phyloP scores from a whole-genome alignment of 805 yeast species.

The Clavispora phyllophila region DNA sequence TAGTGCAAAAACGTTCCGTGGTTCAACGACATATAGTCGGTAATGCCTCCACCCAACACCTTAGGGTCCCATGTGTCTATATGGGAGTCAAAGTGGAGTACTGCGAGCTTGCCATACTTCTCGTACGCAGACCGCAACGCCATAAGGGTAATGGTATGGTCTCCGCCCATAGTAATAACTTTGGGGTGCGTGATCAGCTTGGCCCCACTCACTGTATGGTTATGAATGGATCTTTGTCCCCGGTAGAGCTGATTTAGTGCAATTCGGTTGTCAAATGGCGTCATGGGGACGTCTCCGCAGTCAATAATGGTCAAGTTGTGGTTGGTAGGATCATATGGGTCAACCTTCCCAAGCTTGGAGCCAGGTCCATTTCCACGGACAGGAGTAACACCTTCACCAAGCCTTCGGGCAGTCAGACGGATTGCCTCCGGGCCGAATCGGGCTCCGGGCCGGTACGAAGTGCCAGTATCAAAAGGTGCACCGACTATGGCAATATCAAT shows the following conservation, averaged over 20 bases:
- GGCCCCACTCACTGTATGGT: slow-evolving; percentile 19
- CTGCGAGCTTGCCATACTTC: slow-evolving; percentile 41
- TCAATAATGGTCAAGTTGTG: slow-evolving; percentile 41
- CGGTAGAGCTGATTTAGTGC: slow-evolving; percentile 62
- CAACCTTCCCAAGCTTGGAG: slow-evolving; percentile 34
- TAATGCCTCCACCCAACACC: slow-evolving; percentile 57
- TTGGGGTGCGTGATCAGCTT: slow-evolving; percentile 27
- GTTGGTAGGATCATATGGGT: slow-evolving; percentile 46
- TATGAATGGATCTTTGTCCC: slow-evolving; percentile 46
- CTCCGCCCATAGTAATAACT: slow-evolving; percentile 56
- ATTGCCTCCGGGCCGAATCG: slow-evolving; percentile 55
- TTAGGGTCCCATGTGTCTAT: slow-evolving; percentile 68
- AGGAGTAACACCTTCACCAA: slow-evolving; percentile 40
- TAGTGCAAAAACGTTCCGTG: slow-evolving; percentile 70
- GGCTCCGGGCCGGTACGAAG: slow-evolving; percentile 53
- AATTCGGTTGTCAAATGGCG: slow-evolving; percentile 61
- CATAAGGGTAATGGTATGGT: slow-evolving; percentile 53
- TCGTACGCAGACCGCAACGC: slow-evolving; percentile 48
- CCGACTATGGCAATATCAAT: slow-evolving; percentile 54
- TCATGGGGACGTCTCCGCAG: slow-evolving; percentile 65
- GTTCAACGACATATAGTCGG: slow-evolving; percentile 53
- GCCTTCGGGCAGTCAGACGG: slow-evolving; percentile 42
- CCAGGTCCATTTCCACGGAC: slow-evolving; percentile 17
- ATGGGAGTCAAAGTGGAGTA: slow-evolving; percentile 65
- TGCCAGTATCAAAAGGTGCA: slow-evolving; percentile 57